Percentiles rank a stretch among this genome's conserved stretches.
Evolutionary conservation across 306 rosid species (phyloP).

Genomic region (Vigna angularis): DNA sequence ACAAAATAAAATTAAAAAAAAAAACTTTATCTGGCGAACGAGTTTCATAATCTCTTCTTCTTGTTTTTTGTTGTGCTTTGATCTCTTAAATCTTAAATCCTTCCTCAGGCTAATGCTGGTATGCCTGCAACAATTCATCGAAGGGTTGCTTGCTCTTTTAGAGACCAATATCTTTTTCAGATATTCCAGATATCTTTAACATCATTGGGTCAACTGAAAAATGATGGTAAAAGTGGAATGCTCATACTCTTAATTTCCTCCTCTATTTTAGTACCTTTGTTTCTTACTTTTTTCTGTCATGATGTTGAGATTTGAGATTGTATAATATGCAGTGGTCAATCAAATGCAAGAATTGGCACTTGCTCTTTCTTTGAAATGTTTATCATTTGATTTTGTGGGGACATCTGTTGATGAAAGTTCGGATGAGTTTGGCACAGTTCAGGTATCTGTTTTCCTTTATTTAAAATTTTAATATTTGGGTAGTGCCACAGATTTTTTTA

Average conservation of each 20-base stretch:
- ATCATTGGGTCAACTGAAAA: conserved; percentile 87
- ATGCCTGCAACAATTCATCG: conserved; percentile 96
- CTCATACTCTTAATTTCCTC: conserved; percentile 10
- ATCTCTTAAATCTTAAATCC: conserved; percentile 43
- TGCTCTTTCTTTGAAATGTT: conserved; percentile 89
- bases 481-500: conserved; percentile 30
- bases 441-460: conserved; percentile 60
- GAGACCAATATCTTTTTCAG: conserved; percentile 92
- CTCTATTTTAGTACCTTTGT: conserved; percentile 25
- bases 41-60: conserved; percentile 4
- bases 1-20: neutral
- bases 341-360: conserved; percentile 97
- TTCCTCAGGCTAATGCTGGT: conserved; percentile 85
- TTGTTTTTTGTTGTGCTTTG: conserved; percentile 24
- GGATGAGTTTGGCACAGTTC: conserved; percentile 98
- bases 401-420: conserved; percentile 98
- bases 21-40: neutral
- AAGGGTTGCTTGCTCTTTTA: conserved; percentile 93
- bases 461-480: conserved; percentile 27
- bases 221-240: conserved; percentile 67
- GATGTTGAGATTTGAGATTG: conserved; percentile 43
- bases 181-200: conserved; percentile 94
- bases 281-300: conserved; percentile 18
- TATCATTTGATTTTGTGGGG: conserved; percentile 98
- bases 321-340: conserved; percentile 68